phyloP scores from a whole-genome alignment of 345 rosid species.

The Brassica napus region Da-Ae NC_063446.1:2653501-2654000 shows the following conservation, averaged over 20 bases:
- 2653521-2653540: slow-evolving; percentile 96
- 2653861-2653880: slow-evolving; percentile 87
- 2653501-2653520: slow-evolving; percentile 99
- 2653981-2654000: slow-evolving; percentile 98
- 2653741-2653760: not conserved
- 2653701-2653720: slow-evolving; percentile 99
- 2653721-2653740: slow-evolving; percentile 26
- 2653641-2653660: slow-evolving; percentile 7
- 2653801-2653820: not conserved
- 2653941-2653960: slow-evolving; percentile 94
- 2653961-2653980: slow-evolving; percentile 94
- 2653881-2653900: slow-evolving; percentile 99
- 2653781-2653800: not conserved
- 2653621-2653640: not conserved
- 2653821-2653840: slow-evolving; percentile 81
- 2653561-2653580: slow-evolving; percentile 99
- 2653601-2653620: slow-evolving; percentile 30
- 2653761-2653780: slow-evolving; percentile 17
- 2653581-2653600: slow-evolving; percentile 97
- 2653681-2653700: slow-evolving; percentile 96
- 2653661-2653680: slow-evolving; percentile 91
- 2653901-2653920: slow-evolving; percentile 96
- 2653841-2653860: slow-evolving; percentile 92
- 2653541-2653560: slow-evolving; percentile 65
- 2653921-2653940: slow-evolving; percentile 95